Evolutionary conservation across 495 filamentous ascomycete species (phyloP).

Genomic region (Penicillium flavigenum): DNA sequence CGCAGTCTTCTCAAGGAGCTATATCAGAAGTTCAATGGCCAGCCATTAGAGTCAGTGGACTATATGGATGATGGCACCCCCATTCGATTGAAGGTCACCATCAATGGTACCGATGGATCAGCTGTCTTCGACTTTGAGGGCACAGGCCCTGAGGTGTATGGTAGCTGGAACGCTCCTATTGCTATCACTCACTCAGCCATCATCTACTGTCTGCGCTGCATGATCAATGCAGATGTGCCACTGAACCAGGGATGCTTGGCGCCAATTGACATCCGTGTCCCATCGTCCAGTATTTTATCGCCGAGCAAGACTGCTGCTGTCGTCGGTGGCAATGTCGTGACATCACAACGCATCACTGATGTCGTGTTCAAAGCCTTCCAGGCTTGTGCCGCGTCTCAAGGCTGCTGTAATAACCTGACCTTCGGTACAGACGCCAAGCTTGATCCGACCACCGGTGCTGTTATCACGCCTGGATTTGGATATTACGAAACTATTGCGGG

Average conservation of each 20-base stretch:
- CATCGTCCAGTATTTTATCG: slow-evolving; percentile 75
- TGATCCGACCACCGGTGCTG: slow-evolving; percentile 76
- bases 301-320: slow-evolving; percentile 88
- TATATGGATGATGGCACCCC: slow-evolving; percentile 98
- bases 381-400: slow-evolving; percentile 88
- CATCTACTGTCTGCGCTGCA: slow-evolving; percentile 91
- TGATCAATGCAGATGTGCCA: slow-evolving; percentile 92
- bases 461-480: slow-evolving; percentile 76
- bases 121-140: slow-evolving; percentile 85
- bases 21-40: slow-evolving; percentile 70
- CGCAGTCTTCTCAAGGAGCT: slow-evolving; percentile 80
- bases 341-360: slow-evolving; percentile 87
- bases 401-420: slow-evolving; percentile 82
- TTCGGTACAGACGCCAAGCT: slow-evolving; percentile 45
- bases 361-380: slow-evolving; percentile 89
- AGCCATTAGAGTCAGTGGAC: slow-evolving; percentile 79
- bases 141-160: slow-evolving; percentile 92
- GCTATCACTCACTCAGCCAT: slow-evolving; percentile 94
- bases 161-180: slow-evolving; percentile 91
- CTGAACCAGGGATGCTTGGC: slow-evolving; percentile 94
- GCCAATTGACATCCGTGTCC: slow-evolving; percentile 84
- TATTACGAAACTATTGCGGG: slow-evolving; percentile 99
- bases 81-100: slow-evolving; percentile 80
- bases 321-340: slow-evolving; percentile 94
- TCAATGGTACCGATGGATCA: slow-evolving; percentile 79